These are phyloP conservation scores for Pholiota conissans DNA, from an alignment of 768 basidiomycete genomes.

Conservation along the genomic window DNA sequence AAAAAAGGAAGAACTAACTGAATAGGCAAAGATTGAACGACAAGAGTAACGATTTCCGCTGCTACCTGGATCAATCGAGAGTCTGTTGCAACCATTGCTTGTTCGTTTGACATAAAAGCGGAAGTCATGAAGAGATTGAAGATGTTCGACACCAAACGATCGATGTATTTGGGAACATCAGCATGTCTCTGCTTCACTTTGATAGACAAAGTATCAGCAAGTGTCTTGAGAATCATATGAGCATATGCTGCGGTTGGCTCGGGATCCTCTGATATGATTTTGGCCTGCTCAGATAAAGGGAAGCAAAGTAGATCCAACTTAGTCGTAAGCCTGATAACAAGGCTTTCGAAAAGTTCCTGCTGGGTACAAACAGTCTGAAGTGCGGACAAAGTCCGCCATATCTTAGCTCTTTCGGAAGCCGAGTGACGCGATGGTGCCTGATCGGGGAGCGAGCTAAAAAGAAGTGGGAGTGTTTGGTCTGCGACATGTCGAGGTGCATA, in stretches of 20 bases:
- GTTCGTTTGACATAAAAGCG: constrained; percentile 30
- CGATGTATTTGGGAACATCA: constrained; percentile 82
- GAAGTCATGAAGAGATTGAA: constrained; percentile 60
- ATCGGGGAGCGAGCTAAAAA: constrained; percentile 78
- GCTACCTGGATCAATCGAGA: constrained; percentile 58
- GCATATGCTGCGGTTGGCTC: constrained; percentile 82
- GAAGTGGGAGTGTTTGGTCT: constrained; percentile 74
- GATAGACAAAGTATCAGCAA: constrained; percentile 57
- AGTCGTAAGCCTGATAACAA: constrained; percentile 74
- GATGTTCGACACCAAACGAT: constrained; percentile 70
- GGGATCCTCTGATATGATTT: constrained; percentile 28
- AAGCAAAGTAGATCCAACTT: constrained; percentile 75
- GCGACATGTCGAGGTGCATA: constrained; percentile 65
- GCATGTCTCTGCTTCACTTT: constrained; percentile 52
- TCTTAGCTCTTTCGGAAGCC: constrained; percentile 54
- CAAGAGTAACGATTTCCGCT: constrained; percentile 63
- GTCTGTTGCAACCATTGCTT: constrained; percentile 36
- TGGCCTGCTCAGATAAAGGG: constrained; percentile 20
- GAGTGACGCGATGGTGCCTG: constrained; percentile 55
- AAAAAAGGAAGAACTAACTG: constrained; percentile 52
- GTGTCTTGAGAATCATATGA: constrained; percentile 74
- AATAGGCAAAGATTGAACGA: constrained; percentile 61
- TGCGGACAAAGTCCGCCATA: constrained; percentile 66
- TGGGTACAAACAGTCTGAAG: constrained; percentile 74
- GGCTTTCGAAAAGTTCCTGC: constrained; percentile 77